Percentiles rank a stretch among this genome's conserved stretches.
Conservation (phyloP, 257 asterid genomes). For the Perilla frutescens region DNA sequence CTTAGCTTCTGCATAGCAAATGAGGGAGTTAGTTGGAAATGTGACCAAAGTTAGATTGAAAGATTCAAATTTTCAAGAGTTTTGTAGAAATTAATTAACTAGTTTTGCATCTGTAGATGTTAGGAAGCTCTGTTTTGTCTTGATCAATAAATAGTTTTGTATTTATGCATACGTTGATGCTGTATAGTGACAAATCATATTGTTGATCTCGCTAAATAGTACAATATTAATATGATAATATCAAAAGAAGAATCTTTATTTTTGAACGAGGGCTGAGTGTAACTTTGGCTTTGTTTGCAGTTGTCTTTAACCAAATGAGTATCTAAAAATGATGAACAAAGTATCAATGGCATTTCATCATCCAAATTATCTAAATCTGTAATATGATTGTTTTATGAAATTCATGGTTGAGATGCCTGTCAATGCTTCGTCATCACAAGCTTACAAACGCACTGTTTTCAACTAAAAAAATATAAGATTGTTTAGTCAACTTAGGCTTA, state of each 20-base stretch:
- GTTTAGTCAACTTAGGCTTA: not conserved
- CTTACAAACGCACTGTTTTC: no score
- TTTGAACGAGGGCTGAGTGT: not conserved
- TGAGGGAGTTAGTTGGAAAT: no score
- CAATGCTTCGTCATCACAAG: not conserved
- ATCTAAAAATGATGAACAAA: not conserved
- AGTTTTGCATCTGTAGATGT: not conserved
- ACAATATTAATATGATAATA: no score
- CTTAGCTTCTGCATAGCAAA: slow-evolving; percentile 20
- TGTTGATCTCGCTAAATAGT: not conserved
- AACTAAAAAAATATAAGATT: no score
- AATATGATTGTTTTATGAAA: not conserved
- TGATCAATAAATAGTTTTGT: not conserved
- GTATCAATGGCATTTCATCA: not conserved
- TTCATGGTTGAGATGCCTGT: not conserved
- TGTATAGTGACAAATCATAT: not conserved
- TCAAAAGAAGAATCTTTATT: not conserved
- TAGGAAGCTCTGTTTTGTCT: slow-evolving; percentile 12
- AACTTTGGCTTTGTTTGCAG: no score
- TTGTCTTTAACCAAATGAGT: not conserved
- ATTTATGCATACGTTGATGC: not conserved
- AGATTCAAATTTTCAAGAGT: not conserved
- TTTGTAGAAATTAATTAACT: not conserved
- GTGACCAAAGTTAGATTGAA: not conserved
- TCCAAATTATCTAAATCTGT: no score